Conservation (phyloP, 2,329 filamentous ascomycete species). For the Aspergillus brasiliensis region DNA sequence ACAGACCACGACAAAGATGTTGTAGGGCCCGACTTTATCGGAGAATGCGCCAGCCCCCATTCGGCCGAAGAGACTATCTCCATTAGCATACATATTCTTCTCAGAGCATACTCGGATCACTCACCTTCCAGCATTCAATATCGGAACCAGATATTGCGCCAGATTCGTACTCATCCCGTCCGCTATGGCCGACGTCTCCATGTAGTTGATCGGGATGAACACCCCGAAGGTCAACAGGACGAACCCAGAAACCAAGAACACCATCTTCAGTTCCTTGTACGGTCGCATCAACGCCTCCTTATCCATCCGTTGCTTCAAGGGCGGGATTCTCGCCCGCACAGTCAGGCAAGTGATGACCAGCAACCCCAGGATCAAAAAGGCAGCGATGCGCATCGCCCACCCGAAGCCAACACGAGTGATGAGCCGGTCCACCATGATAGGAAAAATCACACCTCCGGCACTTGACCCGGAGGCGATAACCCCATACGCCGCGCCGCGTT, state of each 20-base stretch:
- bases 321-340: background rate
- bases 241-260: background rate
- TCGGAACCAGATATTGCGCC: conserved; percentile 2
- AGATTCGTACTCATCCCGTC: conserved; percentile 3
- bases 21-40: conserved; percentile 9
- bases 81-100: too few species aligned
- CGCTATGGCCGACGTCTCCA: background rate
- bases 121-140: conserved; percentile 10
- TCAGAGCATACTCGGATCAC: background rate
- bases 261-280: background rate
- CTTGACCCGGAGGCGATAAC: conserved; percentile 20
- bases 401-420: conserved; percentile 54
- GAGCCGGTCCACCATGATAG: conserved; percentile 59
- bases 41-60: background rate
- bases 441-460: conserved; percentile 61
- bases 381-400: conserved; percentile 56
- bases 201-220: conserved; percentile 18
- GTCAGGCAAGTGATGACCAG: conserved; percentile 34
- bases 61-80: conserved; percentile 5
- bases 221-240: conserved; percentile 11
- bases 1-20: conserved; percentile 6
- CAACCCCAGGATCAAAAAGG: conserved; percentile 61
- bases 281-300: background rate
- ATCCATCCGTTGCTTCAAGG: background rate
- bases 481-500: conserved; percentile 45